These are phyloP conservation scores for Schoenoplectus triqueter DNA, from an alignment of 202 grass and related monocot species.

Conservation along the genomic window DNA sequence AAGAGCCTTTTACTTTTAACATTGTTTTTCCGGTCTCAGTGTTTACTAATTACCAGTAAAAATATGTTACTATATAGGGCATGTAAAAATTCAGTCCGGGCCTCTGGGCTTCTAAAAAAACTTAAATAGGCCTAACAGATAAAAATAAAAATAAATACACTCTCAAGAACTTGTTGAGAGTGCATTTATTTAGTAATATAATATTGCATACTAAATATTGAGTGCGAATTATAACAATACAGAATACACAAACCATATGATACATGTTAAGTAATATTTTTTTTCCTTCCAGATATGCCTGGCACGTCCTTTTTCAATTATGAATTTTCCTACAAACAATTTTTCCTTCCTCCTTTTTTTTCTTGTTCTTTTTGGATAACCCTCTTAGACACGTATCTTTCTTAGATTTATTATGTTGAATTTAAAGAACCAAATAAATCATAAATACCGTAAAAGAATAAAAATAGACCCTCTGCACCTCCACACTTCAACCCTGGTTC, in stretches of 20 bases:
- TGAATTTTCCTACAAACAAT: neutral
- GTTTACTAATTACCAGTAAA: neutral
- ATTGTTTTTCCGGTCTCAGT: neutral
- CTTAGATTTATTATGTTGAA: constrained; percentile 34
- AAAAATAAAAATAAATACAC: no score
- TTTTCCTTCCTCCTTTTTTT: neutral
- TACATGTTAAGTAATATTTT: constrained; percentile 3
- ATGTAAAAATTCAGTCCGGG: neutral
- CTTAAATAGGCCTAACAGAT: neutral
- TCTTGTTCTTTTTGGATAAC: constrained; percentile 21
- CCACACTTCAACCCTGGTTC: constrained; percentile 42
- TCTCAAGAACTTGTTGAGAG: neutral
- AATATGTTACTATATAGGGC: neutral
- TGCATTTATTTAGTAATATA: neutral
- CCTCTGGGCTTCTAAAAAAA: neutral
- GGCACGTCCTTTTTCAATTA: neutral
- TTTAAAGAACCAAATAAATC: constrained; percentile 41
- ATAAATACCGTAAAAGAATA: constrained; percentile 33
- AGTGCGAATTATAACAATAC: neutral
- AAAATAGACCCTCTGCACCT: neutral
- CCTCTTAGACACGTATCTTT: constrained; percentile 27
- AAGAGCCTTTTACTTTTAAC: neutral
- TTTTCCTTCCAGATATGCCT: constrained; percentile 9
- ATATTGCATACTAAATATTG: neutral
- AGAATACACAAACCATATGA: neutral